Evolutionary conservation across 768 basidiomycete genomes (phyloP).

Genomic region (Amanita subjunquillea): DNA sequence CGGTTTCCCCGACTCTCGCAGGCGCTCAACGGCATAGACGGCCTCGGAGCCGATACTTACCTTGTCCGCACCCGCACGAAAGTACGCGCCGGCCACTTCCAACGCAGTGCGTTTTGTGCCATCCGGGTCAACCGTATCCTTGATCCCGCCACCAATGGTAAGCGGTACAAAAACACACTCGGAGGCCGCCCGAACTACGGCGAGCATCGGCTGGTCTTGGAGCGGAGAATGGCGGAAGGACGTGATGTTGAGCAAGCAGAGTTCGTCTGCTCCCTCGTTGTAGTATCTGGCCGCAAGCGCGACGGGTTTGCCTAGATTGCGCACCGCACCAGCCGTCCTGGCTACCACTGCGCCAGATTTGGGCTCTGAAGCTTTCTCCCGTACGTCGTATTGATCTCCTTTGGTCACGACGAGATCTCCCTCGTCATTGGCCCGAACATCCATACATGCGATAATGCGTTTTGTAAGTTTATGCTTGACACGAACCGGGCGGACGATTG

Average conservation of each 20-base stretch:
- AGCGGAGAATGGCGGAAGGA: conserved; percentile 96
- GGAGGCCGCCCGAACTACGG: conserved; percentile 85
- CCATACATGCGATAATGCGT: conserved; percentile 94
- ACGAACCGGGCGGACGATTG: conserved; percentile 28
- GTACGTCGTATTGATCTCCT: conserved; percentile 98
- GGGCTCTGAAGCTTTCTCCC: conserved; percentile 48
- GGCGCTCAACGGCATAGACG: conserved; percentile 83
- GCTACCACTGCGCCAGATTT: conserved; percentile 17
- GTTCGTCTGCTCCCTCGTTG: conserved; percentile 83
- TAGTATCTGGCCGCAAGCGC: conserved; percentile 84
- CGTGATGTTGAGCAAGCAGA: conserved; percentile 98
- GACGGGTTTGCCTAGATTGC: conserved; percentile 97
- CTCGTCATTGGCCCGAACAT: conserved; percentile 90
- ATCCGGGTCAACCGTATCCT: conserved; percentile 92
- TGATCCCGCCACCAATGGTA: conserved; percentile 97
- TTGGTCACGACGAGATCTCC: conserved; percentile 99
- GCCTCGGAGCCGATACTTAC: conserved; percentile 97
- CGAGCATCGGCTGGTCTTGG: conserved; percentile 96
- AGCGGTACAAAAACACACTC: conserved; percentile 92
- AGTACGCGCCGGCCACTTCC: conserved; percentile 93
- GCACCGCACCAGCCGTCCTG: conserved; percentile 63
- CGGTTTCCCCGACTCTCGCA: conserved; percentile 41
- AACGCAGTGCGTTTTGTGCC: conserved; percentile 79
- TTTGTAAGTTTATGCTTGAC: conserved; percentile 70
- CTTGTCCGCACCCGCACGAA: conserved; percentile 96